Base-by-base conservation (phyloP, 164 flowering plant species). In the Liriodendron chinense region DNA sequence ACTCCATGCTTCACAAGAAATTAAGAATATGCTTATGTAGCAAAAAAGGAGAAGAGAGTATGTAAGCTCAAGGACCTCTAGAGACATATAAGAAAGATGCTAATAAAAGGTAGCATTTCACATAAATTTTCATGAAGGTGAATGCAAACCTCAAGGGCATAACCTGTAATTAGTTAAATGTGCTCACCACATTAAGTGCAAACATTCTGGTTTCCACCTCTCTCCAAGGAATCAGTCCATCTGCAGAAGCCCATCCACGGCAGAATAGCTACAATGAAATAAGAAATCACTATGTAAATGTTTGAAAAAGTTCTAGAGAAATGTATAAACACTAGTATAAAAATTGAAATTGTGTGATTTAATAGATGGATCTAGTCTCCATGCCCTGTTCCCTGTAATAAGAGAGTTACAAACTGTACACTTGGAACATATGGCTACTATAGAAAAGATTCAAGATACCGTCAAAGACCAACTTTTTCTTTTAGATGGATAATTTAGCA, bases 161-260 rank as follows among this genome's bases (percentile, higher is more conserved):
- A 53, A 25, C 47, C 47, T 22, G 49, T 47, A 50, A n/a, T 9
- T 57, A 23, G n/a, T 16, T 6, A 61, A 57, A n/a, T 63, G 68
- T 47, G 22, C 77, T 68, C 72, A 93, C 99, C 89, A 81, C 90
- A 83, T 92, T 90, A 70, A 96, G 93, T 16, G 89, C 88, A 84
- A 90, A 93, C 87, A 96, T 83, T 79, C 88, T 90, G 21, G 87
- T 72, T 85, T 96, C 99, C 73, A 91, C 94, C 85, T 90, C 97
- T 83, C 85, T 91, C 98, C 97, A 96, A 71, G 90, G 85, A 74
- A 90, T 82, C 66, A 87, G 75, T 69, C 74, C 75, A 84, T 83
- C 87, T 70, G 81, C 74, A 65, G 88, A 85, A 26, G 80, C 70
- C 92, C 94, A 92, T 73, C 87, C 88, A 75, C 92, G 87, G 78